Evolutionary conservation across 169 alveolate genomes (phyloP).

Genomic region (Toxoplasma gondii): DNA sequence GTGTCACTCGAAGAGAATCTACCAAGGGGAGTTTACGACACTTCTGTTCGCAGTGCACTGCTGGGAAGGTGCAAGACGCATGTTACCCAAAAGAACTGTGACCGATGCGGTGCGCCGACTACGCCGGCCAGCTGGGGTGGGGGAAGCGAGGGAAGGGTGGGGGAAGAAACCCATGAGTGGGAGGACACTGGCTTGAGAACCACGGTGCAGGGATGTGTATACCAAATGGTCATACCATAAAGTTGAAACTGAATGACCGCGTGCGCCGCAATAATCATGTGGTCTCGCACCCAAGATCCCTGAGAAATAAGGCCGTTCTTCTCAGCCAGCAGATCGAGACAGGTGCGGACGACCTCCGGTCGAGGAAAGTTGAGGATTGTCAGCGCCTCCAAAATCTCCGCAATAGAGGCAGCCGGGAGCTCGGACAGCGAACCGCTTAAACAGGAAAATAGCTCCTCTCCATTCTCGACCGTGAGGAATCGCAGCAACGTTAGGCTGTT

Average conservation of each 20-base stretch:
- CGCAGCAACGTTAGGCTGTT: constrained; percentile 62
- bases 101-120: no score
- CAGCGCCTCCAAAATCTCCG: constrained; percentile 1
- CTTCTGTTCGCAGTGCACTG: no score
- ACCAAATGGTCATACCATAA: not conserved
- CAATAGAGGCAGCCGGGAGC: not conserved
- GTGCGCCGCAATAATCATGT: not conserved
- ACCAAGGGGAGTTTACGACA: no score
- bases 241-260: constrained; percentile 17
- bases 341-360: not conserved
- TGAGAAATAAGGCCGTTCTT: not conserved
- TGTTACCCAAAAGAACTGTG: no score
- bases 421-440: not conserved
- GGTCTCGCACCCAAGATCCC: not conserved
- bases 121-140: no score
- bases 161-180: no score
- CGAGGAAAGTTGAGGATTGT: constrained; percentile 15
- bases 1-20: no score
- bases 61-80: no score
- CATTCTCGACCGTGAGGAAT: constrained; percentile 50
- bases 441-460: constrained; percentile 7
- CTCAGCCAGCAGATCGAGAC: not conserved
- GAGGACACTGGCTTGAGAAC: no score
- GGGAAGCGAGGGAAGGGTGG: no score
- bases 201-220: no score